Conservation (phyloP, 352 stramenopile genomes). For the Pythium angustatum region DNA sequence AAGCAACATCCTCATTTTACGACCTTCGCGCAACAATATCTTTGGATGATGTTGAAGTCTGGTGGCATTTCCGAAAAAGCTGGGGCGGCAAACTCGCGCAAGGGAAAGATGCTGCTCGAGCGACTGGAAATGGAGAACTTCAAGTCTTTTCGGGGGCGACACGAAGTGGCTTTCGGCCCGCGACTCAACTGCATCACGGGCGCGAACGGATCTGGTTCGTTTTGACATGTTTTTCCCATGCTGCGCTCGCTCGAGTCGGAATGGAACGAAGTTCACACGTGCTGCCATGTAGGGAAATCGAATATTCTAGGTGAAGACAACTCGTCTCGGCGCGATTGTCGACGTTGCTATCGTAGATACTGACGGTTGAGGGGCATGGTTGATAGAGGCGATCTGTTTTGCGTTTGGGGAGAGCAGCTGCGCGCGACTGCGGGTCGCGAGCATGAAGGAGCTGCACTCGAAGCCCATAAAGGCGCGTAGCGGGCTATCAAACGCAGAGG, state of each 20-base stretch:
- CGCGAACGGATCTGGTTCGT: slow-evolving; percentile 39
- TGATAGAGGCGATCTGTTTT: slow-evolving; percentile 48
- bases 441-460: slow-evolving; percentile 38
- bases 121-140: slow-evolving; percentile 47
- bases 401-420: slow-evolving; percentile 39
- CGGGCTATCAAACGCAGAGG: slow-evolving; percentile 14
- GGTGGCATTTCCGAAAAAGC: not conserved
- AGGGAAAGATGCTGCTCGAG: slow-evolving; percentile 34
- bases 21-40: slow-evolving; percentile 7
- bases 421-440: slow-evolving; percentile 33
- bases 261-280: not conserved
- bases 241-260: not conserved
- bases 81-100: slow-evolving; percentile 16
- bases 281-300: slow-evolving; percentile 35
- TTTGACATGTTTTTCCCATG: not conserved
- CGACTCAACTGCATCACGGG: slow-evolving; percentile 48
- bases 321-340: not conserved
- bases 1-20: slow-evolving; percentile 11
- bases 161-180: slow-evolving; percentile 33
- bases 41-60: not conserved
- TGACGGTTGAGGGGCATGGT: not conserved
- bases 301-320: slow-evolving; percentile 39
- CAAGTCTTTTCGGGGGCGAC: slow-evolving; percentile 41
- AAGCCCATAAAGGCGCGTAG: not conserved
- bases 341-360: no score